Percentiles rank a stretch among this genome's conserved stretches.
Evolutionary conservation across 179 eudicot species (phyloP).

Genomic region (Beta lomatogona): DNA sequence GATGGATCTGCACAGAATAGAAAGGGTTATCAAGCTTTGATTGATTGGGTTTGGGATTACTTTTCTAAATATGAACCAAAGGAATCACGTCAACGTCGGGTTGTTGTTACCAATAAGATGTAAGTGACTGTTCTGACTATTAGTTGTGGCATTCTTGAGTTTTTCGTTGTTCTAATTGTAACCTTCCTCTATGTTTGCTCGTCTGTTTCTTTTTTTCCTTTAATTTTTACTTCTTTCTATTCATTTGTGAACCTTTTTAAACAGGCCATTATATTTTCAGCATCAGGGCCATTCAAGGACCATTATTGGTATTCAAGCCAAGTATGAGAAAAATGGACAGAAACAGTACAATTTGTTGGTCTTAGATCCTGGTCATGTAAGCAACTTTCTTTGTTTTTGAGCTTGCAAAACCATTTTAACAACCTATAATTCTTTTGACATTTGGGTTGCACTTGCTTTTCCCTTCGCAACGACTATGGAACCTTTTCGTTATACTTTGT

Average conservation of each 20-base stretch:
- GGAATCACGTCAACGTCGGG: constrained; percentile 43
- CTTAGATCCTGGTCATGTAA: constrained; percentile 84
- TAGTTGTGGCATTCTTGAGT: not conserved
- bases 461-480: not conserved
- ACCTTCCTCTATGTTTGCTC: not conserved
- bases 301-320: constrained; percentile 82
- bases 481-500: not conserved
- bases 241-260: constrained; percentile 12
- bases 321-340: constrained; percentile 49
- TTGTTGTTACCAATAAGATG: constrained; percentile 73
- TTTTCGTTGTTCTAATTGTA: not conserved
- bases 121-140: constrained; percentile 34
- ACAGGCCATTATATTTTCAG: constrained; percentile 96
- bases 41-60: constrained; percentile 94
- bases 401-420: not conserved
- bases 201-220: not conserved
- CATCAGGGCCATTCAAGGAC: constrained; percentile 98
- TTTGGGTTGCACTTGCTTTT: not conserved
- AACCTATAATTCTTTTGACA: not conserved
- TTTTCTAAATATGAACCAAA: constrained; percentile 51
- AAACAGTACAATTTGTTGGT: constrained; percentile 64
- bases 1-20: constrained; percentile 23
- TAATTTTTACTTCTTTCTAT: constrained; percentile 2
- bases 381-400: constrained; percentile 26
- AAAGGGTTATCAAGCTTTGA: constrained; percentile 62